Conservation (phyloP, 371 early-diverging fungal genomes). For the Rhizopus delemar region DNA sequence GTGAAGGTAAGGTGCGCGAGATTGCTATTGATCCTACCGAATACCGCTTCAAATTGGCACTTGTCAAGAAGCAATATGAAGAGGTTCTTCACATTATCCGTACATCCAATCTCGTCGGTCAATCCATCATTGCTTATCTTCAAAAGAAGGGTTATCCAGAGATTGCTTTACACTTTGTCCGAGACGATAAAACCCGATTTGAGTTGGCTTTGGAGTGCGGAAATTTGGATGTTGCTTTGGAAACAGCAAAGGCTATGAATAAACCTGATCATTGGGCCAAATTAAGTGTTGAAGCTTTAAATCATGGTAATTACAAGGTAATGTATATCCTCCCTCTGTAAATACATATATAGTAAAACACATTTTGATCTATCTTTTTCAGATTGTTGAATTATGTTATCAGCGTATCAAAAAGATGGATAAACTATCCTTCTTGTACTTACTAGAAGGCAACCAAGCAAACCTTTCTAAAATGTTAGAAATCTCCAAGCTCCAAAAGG, state of each 20-base stretch:
- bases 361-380: constrained; percentile 7
- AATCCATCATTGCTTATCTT: constrained; percentile 96
- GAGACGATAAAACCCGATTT: constrained; percentile 92
- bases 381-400: constrained; percentile 87
- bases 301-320: constrained; percentile 85
- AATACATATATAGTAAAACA: too few species aligned
- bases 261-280: constrained; percentile 86
- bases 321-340: not conserved
- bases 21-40: constrained; percentile 96
- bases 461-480: constrained; percentile 91
- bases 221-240: constrained; percentile 89
- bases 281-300: constrained; percentile 83
- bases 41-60: constrained; percentile 95
- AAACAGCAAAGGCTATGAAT: constrained; percentile 87
- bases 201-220: constrained; percentile 96
- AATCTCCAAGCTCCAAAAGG: constrained; percentile 82
- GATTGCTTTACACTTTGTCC: constrained; percentile 97
- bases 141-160: constrained; percentile 98
- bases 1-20: constrained; percentile 81
- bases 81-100: constrained; percentile 94
- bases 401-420: constrained; percentile 89
- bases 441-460: constrained; percentile 83
- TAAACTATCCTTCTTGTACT: constrained; percentile 89
- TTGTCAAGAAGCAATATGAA: constrained; percentile 86
- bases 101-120: constrained; percentile 94